Conservation (phyloP, 2,329 filamentous ascomycete species). For the Fusarium oligoseptatum region DNA sequence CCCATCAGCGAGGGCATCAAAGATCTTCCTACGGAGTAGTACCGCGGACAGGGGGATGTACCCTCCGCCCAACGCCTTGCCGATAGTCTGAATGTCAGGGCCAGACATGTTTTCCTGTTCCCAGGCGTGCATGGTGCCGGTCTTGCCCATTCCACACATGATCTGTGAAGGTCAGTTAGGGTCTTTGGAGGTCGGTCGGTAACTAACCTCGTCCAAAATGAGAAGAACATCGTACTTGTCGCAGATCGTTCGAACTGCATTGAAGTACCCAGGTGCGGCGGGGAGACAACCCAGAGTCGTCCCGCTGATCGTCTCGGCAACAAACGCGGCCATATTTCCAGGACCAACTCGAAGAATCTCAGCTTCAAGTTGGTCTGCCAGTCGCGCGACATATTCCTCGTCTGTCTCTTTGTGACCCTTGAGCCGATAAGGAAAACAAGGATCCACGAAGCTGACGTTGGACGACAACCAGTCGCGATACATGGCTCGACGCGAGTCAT, state of each 20-base stretch:
- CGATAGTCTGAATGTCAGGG: slow-evolving; percentile 35
- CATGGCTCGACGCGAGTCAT: slow-evolving; percentile 23
- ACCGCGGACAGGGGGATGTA: slow-evolving; percentile 32
- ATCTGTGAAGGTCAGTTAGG: slow-evolving; percentile 7
- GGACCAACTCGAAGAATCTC: slow-evolving; percentile 19
- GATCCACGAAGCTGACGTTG: slow-evolving; percentile 41
- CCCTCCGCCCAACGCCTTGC: slow-evolving; percentile 32
- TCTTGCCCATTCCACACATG: slow-evolving; percentile 44
- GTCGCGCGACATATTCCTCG: slow-evolving; percentile 30
- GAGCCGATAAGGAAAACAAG: slow-evolving; percentile 34
- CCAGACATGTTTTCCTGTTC: slow-evolving; percentile 36
- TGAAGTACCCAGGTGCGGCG: slow-evolving; percentile 80
- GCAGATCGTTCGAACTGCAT: slow-evolving; percentile 75
- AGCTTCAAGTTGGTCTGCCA: slow-evolving; percentile 19
- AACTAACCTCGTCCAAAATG: slow-evolving; percentile 66
- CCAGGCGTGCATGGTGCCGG: slow-evolving; percentile 39
- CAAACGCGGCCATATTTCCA: slow-evolving; percentile 20
- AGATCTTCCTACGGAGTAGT: slow-evolving; percentile 15
- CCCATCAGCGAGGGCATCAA: slow-evolving; percentile 27
- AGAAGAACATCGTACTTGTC: slow-evolving; percentile 77
- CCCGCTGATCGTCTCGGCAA: slow-evolving; percentile 27
- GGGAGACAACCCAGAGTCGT: slow-evolving; percentile 49
- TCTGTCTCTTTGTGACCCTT: slow-evolving; percentile 46
- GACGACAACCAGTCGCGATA: slow-evolving; percentile 31
- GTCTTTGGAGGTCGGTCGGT: background rate